phyloP scores from a whole-genome alignment of 176 grass and related monocot species.

The Juncus effusus region DNA sequence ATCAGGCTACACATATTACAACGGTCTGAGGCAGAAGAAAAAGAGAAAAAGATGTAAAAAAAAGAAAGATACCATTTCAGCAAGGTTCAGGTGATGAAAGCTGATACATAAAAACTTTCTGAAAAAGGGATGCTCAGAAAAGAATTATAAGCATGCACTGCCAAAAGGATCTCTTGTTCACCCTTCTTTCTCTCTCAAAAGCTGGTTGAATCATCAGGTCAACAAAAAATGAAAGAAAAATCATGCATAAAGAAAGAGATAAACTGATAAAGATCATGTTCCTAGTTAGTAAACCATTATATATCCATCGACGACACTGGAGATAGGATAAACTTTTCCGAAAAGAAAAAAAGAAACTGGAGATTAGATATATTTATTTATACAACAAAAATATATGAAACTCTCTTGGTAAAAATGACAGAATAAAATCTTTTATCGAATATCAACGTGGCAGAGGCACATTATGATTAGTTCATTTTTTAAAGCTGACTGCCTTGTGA shows the following conservation, averaged over 20 bases:
- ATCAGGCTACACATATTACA: constrained; percentile 22
- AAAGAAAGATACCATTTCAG: constrained; percentile 9
- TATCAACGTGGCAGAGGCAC: too few species aligned
- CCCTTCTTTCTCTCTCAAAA: constrained; percentile 35
- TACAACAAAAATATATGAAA: too few species aligned
- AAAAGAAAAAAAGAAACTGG: too few species aligned
- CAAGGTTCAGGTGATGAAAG: constrained; percentile 57
- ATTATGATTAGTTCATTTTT: too few species aligned
- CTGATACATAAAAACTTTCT: constrained; percentile 68
- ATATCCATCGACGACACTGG: background rate
- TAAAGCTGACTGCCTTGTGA: too few species aligned
- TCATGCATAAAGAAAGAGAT: constrained; percentile 17
- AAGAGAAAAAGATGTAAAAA: constrained; percentile 17
- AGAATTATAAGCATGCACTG: constrained; percentile 75
- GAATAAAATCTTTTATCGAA: too few species aligned
- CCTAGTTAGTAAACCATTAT: constrained; percentile 13
- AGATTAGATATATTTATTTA: too few species aligned
- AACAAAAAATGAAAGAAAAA: constrained; percentile 46
- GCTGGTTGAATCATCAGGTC: constrained; percentile 43
- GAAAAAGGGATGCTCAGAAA: constrained; percentile 65
- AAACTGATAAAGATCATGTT: constrained; percentile 13
- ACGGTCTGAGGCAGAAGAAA: constrained; percentile 12
- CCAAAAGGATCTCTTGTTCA: constrained; percentile 33
- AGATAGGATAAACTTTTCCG: background rate
- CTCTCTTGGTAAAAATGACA: too few species aligned